Percentiles rank a stretch among this genome's conserved stretches.
These are phyloP conservation scores for Metarhizium guizhouense DNA, from an alignment of 2,329 filamentous ascomycete genomes.

Conservation along the genomic window DNA sequence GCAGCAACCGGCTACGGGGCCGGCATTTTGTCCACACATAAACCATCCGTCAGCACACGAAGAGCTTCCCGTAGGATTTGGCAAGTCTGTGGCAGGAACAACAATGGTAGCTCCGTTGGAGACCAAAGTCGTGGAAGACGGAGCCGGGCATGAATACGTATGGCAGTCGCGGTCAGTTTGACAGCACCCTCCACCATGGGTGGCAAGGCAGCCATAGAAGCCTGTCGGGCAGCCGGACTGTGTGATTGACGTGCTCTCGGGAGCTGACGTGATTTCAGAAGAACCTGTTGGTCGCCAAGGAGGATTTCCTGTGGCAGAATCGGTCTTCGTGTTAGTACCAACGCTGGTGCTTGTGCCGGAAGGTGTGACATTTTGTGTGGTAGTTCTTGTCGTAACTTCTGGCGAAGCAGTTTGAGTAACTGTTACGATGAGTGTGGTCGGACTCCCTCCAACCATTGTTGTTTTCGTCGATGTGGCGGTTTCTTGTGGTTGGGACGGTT, in stretches of 20 bases:
- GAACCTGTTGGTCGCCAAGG: constrained; percentile 34
- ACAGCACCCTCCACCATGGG: constrained; percentile 78
- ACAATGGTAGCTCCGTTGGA: constrained; percentile 62
- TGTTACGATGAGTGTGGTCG: constrained; percentile 32
- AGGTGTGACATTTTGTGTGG: constrained; percentile 2
- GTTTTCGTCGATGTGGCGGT: constrained; percentile 32
- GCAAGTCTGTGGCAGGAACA: constrained; percentile 44
- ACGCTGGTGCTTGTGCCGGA: constrained; percentile 23
- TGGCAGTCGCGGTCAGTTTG: constrained; percentile 79
- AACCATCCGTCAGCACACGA: constrained; percentile 76
- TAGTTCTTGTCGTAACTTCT: constrained; percentile 27
- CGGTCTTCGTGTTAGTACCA: constrained; percentile 27
- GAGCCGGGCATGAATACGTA: constrained; percentile 65
- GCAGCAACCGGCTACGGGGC: constrained; percentile 73
- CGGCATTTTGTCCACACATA: constrained; percentile 48
- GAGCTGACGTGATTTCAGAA: constrained; percentile 23
- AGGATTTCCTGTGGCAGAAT: constrained; percentile 27
- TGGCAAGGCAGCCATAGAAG: constrained; percentile 84
- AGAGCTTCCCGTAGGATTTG: constrained; percentile 31
- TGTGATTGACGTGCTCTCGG: constrained; percentile 27
- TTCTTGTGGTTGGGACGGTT: constrained; percentile 11
- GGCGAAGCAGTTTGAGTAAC: constrained; percentile 27
- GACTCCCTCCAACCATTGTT: constrained; percentile 24
- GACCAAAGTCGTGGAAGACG: constrained; percentile 53
- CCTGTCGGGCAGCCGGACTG: constrained; percentile 65